These are phyloP conservation scores for Pythium sukuiense DNA, from an alignment of 352 stramenopile genomes.

Conservation along the genomic window DNA sequence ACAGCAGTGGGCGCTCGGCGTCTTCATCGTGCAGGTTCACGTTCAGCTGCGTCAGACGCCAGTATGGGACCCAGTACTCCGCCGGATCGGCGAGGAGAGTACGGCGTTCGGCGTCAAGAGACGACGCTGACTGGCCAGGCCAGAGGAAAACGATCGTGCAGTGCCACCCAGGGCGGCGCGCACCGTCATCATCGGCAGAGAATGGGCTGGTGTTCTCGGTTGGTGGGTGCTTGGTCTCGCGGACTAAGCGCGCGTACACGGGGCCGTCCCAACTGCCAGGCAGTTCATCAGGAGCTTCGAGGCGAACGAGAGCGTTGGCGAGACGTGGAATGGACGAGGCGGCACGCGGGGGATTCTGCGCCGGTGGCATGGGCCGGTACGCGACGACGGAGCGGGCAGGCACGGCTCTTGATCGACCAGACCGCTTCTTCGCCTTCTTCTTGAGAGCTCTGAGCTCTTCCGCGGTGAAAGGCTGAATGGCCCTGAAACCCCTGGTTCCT, in stretches of 20 bases:
- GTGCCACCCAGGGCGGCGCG: neutral
- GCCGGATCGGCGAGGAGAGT: neutral
- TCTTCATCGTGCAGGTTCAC: neutral
- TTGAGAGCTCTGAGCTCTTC: too few relatives aligned
- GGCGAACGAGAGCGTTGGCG: neutral
- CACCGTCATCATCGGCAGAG: neutral
- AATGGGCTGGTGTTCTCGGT: neutral
- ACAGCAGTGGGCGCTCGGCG: slow-evolving; percentile 9
- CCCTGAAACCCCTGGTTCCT: too few relatives aligned
- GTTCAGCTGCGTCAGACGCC: slow-evolving; percentile 11
- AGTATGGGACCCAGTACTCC: slow-evolving; percentile 1
- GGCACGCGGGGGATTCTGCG: neutral
- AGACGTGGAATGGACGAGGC: neutral
- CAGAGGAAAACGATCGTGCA: neutral
- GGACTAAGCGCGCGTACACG: neutral
- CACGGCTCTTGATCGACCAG: too few relatives aligned
- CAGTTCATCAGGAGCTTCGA: neutral
- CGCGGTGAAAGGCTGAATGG: too few relatives aligned
- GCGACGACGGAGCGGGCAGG: too few relatives aligned
- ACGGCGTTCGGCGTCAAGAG: neutral
- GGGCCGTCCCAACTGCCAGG: slow-evolving; percentile 1
- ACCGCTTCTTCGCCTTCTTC: too few relatives aligned
- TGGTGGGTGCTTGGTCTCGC: neutral
- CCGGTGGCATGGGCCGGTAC: neutral
- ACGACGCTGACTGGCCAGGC: neutral